phyloP scores from a whole-genome alignment of 2,329 filamentous ascomycete species.

The Colletotrichum incanum region DNA sequence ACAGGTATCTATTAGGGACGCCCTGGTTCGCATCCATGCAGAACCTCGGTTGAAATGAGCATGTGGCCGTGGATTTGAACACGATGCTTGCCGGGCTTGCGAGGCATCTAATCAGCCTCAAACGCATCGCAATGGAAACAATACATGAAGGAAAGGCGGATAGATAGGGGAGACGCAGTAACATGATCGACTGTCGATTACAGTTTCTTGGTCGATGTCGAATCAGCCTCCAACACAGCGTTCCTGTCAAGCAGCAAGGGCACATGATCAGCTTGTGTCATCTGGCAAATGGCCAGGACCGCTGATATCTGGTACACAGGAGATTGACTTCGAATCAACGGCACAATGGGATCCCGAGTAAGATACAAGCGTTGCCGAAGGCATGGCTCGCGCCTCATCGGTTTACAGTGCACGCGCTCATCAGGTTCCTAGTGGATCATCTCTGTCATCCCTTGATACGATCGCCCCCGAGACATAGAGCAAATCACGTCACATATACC shows the following conservation, averaged over 20 bases:
- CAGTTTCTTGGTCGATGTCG: background rate
- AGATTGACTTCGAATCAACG: background rate
- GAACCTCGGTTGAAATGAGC: background rate
- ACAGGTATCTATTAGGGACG: background rate
- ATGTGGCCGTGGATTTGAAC: background rate
- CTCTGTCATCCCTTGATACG: background rate
- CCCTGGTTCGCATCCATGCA: background rate
- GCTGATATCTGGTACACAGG: background rate
- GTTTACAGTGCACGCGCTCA: background rate
- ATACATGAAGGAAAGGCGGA: background rate
- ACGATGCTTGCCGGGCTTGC: background rate
- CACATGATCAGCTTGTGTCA: background rate
- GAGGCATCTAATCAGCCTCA: no score
- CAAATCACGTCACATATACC: background rate
- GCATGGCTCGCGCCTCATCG: background rate
- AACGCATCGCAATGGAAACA: background rate
- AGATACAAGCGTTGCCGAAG: background rate
- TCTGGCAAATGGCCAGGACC: background rate
- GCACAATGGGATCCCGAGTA: background rate
- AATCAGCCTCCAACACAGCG: background rate
- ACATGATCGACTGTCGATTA: background rate
- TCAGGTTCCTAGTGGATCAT: background rate
- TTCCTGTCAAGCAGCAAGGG: background rate
- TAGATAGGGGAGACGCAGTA: background rate
- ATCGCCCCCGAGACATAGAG: background rate